These are phyloP conservation scores for Sequoia sempervirens DNA, from an alignment of 75 land plant genomes.

Conservation along the genomic window DNA sequence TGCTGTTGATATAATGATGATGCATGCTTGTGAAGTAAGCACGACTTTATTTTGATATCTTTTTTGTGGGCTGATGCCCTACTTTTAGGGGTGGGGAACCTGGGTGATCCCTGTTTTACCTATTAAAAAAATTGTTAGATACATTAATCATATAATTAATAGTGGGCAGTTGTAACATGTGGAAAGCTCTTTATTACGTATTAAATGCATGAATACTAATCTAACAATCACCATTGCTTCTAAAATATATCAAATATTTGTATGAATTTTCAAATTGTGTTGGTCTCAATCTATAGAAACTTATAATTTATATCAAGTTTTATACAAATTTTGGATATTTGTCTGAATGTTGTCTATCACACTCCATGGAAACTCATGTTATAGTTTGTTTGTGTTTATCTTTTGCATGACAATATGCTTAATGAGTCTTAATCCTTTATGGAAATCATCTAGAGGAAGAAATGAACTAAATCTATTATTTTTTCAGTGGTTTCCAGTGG, in stretches of 20 bases:
- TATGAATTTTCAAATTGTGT: not conserved
- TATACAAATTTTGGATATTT: not conserved
- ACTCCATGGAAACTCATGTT: not conserved
- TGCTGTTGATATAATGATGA: too few species aligned
- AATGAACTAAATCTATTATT: not conserved
- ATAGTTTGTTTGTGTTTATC: not conserved
- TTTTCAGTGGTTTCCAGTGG: not conserved
- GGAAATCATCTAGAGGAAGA: not conserved
- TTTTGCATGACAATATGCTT: not conserved
- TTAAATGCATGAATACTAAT: not conserved
- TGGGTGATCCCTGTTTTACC: too few species aligned
- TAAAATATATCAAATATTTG: not conserved
- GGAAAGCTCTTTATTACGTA: not conserved
- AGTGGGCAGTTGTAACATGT: not conserved
- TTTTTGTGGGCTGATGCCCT: too few species aligned
- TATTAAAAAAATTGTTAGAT: too few species aligned
- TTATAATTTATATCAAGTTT: not conserved
- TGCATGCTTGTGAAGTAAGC: too few species aligned
- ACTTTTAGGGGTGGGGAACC: too few species aligned
- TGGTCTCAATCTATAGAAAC: not conserved
- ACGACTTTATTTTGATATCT: too few species aligned
- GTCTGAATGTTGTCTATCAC: not conserved
- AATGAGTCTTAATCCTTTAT: slow-evolving; percentile 1
- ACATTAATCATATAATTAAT: too few species aligned
- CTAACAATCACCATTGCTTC: not conserved